phyloP scores from a whole-genome alignment of 2,329 filamentous ascomycete genomes.

The Aspergillus oerlinghausenensis region DNA sequence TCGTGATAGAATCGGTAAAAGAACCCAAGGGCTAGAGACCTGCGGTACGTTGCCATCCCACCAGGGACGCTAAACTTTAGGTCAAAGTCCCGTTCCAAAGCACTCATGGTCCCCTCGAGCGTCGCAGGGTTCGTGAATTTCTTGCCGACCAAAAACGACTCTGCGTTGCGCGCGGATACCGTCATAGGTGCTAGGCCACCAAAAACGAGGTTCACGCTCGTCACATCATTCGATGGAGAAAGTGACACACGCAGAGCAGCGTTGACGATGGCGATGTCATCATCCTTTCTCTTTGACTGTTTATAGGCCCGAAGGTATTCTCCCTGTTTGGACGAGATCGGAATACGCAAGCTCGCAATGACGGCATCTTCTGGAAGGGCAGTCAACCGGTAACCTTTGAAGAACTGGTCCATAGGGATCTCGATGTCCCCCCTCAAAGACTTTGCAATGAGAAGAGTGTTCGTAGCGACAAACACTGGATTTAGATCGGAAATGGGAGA shows the following conservation, averaged over 20 bases:
- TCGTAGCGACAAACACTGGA: conserved; percentile 84
- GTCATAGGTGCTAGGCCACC: conserved; percentile 94
- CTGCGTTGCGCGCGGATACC: conserved; percentile 75
- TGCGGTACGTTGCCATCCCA: conserved; percentile 95
- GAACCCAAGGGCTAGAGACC: conserved; percentile 84
- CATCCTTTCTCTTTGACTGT: conserved; percentile 93
- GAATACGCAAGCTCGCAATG: conserved; percentile 83
- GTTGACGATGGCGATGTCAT: conserved; percentile 97
- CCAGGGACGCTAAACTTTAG: conserved; percentile 86
- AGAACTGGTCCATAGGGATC: conserved; percentile 90
- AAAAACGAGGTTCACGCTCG: conserved; percentile 76
- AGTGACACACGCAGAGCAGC: conserved; percentile 73
- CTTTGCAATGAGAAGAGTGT: conserved; percentile 75
- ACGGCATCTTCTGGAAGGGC: conserved; percentile 76
- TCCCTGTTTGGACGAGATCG: conserved; percentile 65
- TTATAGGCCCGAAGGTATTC: conserved; percentile 91
- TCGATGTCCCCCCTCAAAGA: conserved; percentile 68
- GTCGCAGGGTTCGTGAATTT: conserved; percentile 75
- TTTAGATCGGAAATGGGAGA: conserved; percentile 97
- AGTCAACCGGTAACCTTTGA: conserved; percentile 84
- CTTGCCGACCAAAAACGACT: conserved; percentile 70
- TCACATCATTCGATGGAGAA: conserved; percentile 63
- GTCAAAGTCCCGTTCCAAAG: conserved; percentile 84
- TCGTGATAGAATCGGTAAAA: conserved; percentile 98
- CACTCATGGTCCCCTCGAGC: conserved; percentile 83